A percentile compares a stretch with the other conserved stretches of the same genome.
These are phyloP conservation scores for Cordyceps cateniannulata DNA, from an alignment of 2,329 filamentous ascomycete species.

Conservation along the genomic window DNA sequence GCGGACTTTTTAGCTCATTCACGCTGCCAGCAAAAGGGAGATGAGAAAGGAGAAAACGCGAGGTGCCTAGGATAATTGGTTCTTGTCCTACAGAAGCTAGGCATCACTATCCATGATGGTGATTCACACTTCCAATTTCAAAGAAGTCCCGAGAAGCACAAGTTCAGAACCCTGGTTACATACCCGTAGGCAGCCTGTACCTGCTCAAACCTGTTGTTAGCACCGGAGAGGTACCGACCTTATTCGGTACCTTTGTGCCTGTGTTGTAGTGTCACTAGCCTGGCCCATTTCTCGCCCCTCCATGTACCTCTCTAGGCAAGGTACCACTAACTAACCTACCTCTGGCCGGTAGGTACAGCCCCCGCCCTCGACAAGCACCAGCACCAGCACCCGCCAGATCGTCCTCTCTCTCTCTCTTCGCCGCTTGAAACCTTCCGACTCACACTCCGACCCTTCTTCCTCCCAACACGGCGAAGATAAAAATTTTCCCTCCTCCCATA, in stretches of 20 bases:
- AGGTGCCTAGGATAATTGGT: neutral
- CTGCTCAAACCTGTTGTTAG: too few species aligned
- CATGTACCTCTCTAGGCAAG: neutral
- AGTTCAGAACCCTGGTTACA: too few species aligned
- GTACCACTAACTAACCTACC: neutral
- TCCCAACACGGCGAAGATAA: neutral
- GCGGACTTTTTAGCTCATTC: neutral
- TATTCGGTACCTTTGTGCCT: too few species aligned
- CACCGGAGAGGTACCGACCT: too few species aligned
- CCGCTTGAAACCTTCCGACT: neutral
- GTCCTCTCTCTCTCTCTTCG: neutral
- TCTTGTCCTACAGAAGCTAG: too few species aligned
- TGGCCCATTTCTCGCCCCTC: neutral
- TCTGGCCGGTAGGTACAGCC: slow-evolving; percentile 5
- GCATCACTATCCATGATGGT: too few species aligned
- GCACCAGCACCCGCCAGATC: neutral
- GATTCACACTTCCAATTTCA: too few species aligned
- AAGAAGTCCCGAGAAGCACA: too few species aligned
- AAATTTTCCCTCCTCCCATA: too few species aligned
- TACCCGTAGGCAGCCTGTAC: too few species aligned
- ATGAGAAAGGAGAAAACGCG: neutral
- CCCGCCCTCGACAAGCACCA: neutral
- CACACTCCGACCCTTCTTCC: neutral
- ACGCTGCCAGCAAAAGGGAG: neutral
- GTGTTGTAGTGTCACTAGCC: too few species aligned